phyloP scores from a whole-genome alignment of 1,284 basidiomycete genomes.

The Melampsora larici-populina region DNA sequence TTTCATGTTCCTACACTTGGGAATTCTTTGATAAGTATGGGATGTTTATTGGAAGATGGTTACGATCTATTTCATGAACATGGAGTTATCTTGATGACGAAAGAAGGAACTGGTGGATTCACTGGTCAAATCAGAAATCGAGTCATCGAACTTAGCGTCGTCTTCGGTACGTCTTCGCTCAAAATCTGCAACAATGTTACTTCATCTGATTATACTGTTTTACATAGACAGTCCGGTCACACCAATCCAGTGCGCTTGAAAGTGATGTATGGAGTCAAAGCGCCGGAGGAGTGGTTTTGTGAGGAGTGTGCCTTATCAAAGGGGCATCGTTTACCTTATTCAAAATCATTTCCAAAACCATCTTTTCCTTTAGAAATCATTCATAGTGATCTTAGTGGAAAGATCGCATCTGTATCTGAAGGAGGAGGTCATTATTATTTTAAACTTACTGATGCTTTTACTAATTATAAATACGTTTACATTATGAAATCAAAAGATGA shows the following conservation, averaged over 20 bases:
- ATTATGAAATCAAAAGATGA: too few relatives aligned
- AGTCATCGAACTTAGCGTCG: background rate
- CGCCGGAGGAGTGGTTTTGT: background rate
- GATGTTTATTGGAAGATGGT: background rate
- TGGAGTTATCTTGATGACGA: background rate
- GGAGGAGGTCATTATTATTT: too few relatives aligned
- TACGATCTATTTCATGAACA: background rate
- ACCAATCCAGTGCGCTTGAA: background rate
- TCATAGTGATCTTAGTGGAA: too few relatives aligned
- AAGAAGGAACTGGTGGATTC: background rate
- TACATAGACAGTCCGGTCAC: slow-evolving; percentile 11
- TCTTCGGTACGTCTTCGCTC: background rate
- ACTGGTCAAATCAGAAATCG: background rate
- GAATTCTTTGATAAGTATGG: background rate
- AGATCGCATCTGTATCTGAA: too few relatives aligned
- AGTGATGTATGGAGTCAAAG: background rate
- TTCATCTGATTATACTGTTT: background rate
- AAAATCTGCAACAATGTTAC: background rate
- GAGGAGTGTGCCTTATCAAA: background rate
- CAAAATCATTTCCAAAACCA: background rate
- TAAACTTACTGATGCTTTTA: too few relatives aligned
- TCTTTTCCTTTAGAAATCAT: too few relatives aligned
- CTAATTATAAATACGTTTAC: too few relatives aligned
- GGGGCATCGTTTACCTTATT: background rate
- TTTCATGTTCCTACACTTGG: background rate